Conservation (phyloP, 352 stramenopile genomes). For the Phytophthora fragariae region DNA sequence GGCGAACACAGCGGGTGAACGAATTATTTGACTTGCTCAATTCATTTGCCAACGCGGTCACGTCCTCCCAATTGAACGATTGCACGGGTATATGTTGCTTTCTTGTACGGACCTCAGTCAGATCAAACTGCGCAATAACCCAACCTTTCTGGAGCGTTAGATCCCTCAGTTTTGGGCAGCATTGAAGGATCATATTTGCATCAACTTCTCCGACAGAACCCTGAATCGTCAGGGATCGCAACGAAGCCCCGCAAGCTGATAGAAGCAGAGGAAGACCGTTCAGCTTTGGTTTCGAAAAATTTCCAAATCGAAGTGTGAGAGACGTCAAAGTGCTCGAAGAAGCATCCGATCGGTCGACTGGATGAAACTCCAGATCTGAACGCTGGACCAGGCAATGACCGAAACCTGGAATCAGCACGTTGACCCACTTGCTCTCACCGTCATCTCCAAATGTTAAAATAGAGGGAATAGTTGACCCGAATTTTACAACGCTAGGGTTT, state of each 20-base stretch:
- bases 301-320: conserved; percentile 1
- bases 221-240: background rate
- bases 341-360: background rate
- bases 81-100: background rate
- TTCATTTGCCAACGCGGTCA: background rate
- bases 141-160: background rate
- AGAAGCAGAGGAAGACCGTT: background rate
- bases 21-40: background rate
- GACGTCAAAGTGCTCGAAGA: background rate
- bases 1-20: background rate
- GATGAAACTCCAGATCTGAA: background rate
- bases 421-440: background rate
- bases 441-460: background rate
- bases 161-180: background rate
- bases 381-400: background rate
- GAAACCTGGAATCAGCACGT: conserved; percentile 1
- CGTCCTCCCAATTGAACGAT: background rate
- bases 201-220: background rate
- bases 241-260: background rate
- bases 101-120: background rate
- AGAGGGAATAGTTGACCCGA: background rate
- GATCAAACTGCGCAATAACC: background rate
- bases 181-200: background rate
- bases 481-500: background rate
- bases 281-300: background rate